Percentiles rank a stretch among this genome's conserved stretches.
Conservation (phyloP, 345 rosid genomes). For the Sonneratia caseolaris region DNA sequence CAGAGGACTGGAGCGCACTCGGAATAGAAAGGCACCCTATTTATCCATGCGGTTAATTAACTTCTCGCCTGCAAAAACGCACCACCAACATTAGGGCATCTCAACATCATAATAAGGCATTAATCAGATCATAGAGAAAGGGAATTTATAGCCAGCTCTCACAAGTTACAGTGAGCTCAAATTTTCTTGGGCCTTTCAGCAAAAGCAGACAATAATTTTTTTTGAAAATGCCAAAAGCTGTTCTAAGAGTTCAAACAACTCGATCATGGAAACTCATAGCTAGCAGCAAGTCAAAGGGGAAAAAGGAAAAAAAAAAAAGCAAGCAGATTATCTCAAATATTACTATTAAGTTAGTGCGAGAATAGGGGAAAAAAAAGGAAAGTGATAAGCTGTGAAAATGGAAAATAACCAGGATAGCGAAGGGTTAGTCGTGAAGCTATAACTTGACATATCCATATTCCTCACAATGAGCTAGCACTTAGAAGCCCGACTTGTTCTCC, state of each 20-base stretch:
- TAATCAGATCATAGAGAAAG: background rate
- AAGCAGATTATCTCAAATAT: background rate
- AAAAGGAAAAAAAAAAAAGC: no score
- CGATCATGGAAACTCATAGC: background rate
- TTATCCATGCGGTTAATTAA: background rate
- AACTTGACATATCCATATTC: slow-evolving; percentile 37
- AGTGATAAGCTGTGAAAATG: background rate
- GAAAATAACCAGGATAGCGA: background rate
- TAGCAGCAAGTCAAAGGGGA: background rate
- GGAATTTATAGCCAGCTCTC: background rate
- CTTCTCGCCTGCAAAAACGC: background rate
- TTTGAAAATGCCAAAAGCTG: background rate
- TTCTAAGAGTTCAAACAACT: background rate
- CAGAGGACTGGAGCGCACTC: background rate
- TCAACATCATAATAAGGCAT: background rate
- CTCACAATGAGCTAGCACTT: slow-evolving; percentile 30
- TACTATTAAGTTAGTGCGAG: background rate
- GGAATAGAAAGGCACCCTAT: background rate
- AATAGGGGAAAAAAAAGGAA: background rate
- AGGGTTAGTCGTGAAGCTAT: slow-evolving; percentile 11
- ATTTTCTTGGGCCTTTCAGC: background rate
- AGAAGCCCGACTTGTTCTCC: slow-evolving; percentile 51
- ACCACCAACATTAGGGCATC: background rate
- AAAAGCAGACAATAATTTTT: background rate
- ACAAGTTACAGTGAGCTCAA: no score